Evolutionary conservation across 2,329 filamentous ascomycete genomes (phyloP), one percentile per base, ranked within the genome.

Genomic region (Trichoderma brevicompactum): DNA sequence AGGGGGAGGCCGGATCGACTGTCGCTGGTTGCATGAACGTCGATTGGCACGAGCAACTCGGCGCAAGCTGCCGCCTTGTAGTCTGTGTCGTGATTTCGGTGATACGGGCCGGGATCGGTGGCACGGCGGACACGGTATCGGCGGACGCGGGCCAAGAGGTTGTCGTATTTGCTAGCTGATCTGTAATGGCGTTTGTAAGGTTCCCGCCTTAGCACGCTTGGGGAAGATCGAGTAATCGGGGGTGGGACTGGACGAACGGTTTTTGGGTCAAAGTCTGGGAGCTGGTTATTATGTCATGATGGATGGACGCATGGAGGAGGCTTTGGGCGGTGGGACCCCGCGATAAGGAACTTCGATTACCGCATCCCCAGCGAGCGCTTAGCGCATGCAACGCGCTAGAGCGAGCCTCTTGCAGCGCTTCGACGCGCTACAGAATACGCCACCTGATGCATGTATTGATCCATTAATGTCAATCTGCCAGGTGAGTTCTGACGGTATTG

Each of bases 11-110:
- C 44, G 73, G 67, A 62, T 73, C 72, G 67, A 71, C 68, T 52
- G 72, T 65, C 67, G 69, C 72, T 67, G 75, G 69, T 73, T 74
- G 75, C 77, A 79, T 79, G 72, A 72, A 70, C 54, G 62, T 36
- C 40, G 61, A 49, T 40, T 19, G 49, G 49, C 54, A 58, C 40
- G 10, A 34, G 40, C 65, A 60, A 49, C 61, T 59, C 41, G 54
- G 52, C 40, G 52, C 32, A 44, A 49, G 61, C 61, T 46, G 52
- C 43, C 44, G 36, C 52, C 34, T 40, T 23, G 23, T 38, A 7
- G 41, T 48, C 43, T 48, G 32, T 9, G 50, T 41, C 38, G 53
- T 41, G 34, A 10, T 8, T 40, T 41, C 36, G 52, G 36, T 40
- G 52, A 40, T 54, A 54, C 19, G 52, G 52, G 52, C 52, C 52